These are phyloP conservation scores for Entomortierella lignicola DNA, from an alignment of 192 early-diverging fungal species.

Conservation along the genomic window DNA sequence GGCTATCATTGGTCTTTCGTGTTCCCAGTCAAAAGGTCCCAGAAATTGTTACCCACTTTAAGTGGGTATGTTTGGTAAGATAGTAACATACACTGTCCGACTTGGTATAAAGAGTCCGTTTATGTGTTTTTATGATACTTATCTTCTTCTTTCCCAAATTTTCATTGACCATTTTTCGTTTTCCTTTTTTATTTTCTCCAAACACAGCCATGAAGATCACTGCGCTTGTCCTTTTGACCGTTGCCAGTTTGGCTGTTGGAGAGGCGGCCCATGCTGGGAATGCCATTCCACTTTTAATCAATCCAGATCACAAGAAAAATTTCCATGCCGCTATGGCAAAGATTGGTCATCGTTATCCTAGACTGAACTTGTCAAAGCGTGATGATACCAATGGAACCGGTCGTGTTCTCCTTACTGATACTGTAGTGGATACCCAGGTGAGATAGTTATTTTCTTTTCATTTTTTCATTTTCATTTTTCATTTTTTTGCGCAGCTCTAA, in stretches of 20 bases:
- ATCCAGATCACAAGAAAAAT: slow-evolving; percentile 17
- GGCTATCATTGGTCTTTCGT: too few relatives aligned
- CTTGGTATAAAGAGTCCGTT: too few relatives aligned
- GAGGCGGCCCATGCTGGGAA: not conserved
- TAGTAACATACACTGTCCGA: too few relatives aligned
- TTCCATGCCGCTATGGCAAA: slow-evolving; percentile 23
- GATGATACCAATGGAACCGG: not conserved
- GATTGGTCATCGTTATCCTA: not conserved
- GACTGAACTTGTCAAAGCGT: not conserved
- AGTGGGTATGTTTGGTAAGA: too few relatives aligned
- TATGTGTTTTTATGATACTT: not conserved
- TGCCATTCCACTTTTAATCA: not conserved
- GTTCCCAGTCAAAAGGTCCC: too few relatives aligned
- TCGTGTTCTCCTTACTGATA: not conserved
- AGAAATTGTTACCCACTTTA: too few relatives aligned
- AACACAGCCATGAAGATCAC: not conserved
- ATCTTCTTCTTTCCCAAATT: not conserved
- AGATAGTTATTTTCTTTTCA: not conserved
- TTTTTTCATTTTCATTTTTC: not conserved
- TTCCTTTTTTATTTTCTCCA: not conserved
- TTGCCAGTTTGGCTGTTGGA: not conserved
- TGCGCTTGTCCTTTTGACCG: not conserved
- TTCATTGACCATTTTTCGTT: too few relatives aligned
- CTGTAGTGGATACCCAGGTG: too few relatives aligned
- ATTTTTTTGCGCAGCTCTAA: not conserved